These are phyloP conservation scores for Fusarium decemcellulare DNA, from an alignment of 2,329 filamentous ascomycete species.

Conservation along the genomic window DNA sequence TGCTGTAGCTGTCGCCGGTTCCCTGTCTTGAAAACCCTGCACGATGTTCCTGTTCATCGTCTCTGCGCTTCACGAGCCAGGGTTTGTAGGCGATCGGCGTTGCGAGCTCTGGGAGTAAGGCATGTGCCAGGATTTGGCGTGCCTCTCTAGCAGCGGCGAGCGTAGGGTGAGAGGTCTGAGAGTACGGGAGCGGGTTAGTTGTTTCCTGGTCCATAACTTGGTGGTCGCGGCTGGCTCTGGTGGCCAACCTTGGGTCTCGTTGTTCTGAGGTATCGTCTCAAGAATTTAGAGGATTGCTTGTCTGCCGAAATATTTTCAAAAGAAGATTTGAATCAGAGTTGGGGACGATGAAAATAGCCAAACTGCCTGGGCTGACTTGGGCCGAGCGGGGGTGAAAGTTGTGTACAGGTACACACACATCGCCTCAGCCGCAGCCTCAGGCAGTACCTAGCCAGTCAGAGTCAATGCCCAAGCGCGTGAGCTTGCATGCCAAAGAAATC, in stretches of 20 bases:
- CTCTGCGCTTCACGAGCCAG: background rate
- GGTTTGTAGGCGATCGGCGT: background rate
- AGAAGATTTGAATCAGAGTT: too few species aligned
- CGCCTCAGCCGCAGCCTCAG: too few species aligned
- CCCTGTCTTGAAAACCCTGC: background rate
- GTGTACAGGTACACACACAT: too few species aligned
- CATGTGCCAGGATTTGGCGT: background rate
- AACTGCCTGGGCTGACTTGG: too few species aligned
- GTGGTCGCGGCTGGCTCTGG: background rate
- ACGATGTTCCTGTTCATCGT: background rate
- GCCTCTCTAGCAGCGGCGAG: background rate
- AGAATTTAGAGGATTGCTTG: too few species aligned
- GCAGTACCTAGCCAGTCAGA: too few species aligned
- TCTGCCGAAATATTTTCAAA: too few species aligned
- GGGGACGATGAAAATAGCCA: too few species aligned
- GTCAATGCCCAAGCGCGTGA: too few species aligned
- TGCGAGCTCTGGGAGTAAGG: constrained; percentile 1
- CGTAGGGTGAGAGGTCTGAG: background rate
- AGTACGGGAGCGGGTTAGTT: background rate
- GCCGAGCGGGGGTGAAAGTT: too few species aligned
- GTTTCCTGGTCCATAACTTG: background rate
- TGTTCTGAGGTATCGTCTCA: too few species aligned
- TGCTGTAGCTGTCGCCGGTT: background rate
- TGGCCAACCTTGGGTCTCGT: background rate
- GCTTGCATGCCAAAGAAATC: too few species aligned